Percentiles rank a stretch among this genome's conserved stretches.
phyloP scores from a whole-genome alignment of 2,329 filamentous ascomycete species.

The Alternaria gansuensis region DNA sequence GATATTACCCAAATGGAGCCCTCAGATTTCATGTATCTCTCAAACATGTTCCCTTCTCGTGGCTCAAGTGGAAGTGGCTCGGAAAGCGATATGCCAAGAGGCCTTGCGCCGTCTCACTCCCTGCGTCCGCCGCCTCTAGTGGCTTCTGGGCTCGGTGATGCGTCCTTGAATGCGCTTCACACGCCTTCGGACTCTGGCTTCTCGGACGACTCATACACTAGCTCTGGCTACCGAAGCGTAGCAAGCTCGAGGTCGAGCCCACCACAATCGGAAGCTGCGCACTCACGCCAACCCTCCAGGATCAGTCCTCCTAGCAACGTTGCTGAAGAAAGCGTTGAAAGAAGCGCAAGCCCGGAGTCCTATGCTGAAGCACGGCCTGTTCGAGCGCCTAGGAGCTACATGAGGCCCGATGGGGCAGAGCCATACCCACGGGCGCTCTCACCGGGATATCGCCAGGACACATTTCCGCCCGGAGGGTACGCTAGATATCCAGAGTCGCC shows the following conservation, averaged over 20 bases:
- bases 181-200: constrained; percentile 53
- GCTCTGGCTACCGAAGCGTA: constrained; percentile 46
- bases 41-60: constrained; percentile 35
- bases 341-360: constrained; percentile 45
- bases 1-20: constrained; percentile 34
- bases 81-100: constrained; percentile 17
- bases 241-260: constrained; percentile 53
- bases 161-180: constrained; percentile 44
- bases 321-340: constrained; percentile 37
- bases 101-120: constrained; percentile 15
- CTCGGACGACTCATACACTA: constrained; percentile 52
- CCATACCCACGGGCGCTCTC: constrained; percentile 34
- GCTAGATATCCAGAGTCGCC: constrained; percentile 49
- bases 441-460: constrained; percentile 25
- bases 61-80: constrained; percentile 37
- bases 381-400: constrained; percentile 33
- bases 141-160: constrained; percentile 33
- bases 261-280: constrained; percentile 48
- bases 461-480: constrained; percentile 20
- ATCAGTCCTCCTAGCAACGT: constrained; percentile 34
- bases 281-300: constrained; percentile 48
- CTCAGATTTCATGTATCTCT: constrained; percentile 29
- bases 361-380: constrained; percentile 33
- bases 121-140: constrained; percentile 38
- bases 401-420: constrained; percentile 33